A percentile compares a stretch with the other conserved stretches of the same genome.
These are phyloP conservation scores for Mortierella alpina DNA, from an alignment of 192 early-diverging fungal species.

Conservation along the genomic window DNA sequence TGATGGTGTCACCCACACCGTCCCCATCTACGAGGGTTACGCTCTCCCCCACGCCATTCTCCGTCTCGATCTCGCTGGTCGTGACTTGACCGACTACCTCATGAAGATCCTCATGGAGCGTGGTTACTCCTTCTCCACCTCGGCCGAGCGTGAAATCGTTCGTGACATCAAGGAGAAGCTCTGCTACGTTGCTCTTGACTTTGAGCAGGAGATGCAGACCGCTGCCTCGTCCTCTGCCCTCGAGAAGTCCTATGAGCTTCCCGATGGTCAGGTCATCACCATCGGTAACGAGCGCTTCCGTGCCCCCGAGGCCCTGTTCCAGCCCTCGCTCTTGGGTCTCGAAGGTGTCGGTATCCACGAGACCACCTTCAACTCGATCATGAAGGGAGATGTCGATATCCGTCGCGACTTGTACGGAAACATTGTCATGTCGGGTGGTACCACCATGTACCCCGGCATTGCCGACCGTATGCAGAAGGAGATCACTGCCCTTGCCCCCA, in stretches of 20 bases:
- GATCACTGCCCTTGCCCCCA: constrained; percentile 92
- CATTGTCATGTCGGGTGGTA: constrained; percentile 89
- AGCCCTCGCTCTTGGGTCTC: constrained; percentile 90
- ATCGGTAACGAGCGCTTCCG: constrained; percentile 98
- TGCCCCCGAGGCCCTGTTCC: constrained; percentile 97
- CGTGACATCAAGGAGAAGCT: constrained; percentile 99
- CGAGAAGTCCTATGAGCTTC: constrained; percentile 98
- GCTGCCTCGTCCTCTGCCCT: constrained; percentile 91
- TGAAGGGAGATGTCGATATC: constrained; percentile 95
- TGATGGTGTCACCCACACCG: constrained; percentile 98
- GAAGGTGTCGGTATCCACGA: constrained; percentile 95
- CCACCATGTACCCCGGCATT: constrained; percentile 96
- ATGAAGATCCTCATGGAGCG: constrained; percentile 95
- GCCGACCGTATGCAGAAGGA: constrained; percentile 96
- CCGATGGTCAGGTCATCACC: constrained; percentile 98
- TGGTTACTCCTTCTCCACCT: constrained; percentile 96
- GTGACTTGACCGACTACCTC: constrained; percentile 96
- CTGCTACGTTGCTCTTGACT: constrained; percentile 98
- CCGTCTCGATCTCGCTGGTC: constrained; percentile 97
- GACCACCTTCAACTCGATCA: constrained; percentile 94
- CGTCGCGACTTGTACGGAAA: constrained; percentile 93
- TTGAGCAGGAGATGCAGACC: constrained; percentile 98
- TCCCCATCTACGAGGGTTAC: constrained; percentile 99
- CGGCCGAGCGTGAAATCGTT: constrained; percentile 97
- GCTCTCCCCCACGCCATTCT: constrained; percentile 95